A percentile compares a stretch with the other conserved stretches of the same genome.
Evolutionary conservation across 805 yeast genomes (phyloP).

Genomic region (Cyberlindnera bimundalis): DNA sequence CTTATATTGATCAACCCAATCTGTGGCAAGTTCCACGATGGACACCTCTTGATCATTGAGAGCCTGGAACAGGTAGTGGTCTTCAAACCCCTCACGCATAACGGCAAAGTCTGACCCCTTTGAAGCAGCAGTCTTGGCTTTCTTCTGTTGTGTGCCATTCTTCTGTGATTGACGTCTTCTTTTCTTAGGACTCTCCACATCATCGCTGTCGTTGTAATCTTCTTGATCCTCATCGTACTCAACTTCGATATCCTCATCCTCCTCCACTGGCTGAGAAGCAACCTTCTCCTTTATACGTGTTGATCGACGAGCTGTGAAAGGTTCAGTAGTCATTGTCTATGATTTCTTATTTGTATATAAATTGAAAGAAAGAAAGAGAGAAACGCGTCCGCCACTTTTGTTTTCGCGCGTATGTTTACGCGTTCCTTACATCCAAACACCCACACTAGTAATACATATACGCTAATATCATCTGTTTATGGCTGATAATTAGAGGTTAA

Average conservation of each 20-base stretch:
- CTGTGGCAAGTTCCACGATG: conserved; percentile 47
- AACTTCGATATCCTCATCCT: conserved; percentile 24
- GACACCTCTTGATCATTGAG: conserved; percentile 48
- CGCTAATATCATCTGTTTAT: too few species aligned
- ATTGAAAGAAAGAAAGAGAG: too few species aligned
- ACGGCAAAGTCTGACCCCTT: conserved; percentile 31
- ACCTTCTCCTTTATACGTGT: conserved; percentile 18
- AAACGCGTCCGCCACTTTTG: conserved; percentile 2
- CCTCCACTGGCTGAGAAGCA: conserved; percentile 20
- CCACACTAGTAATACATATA: too few species aligned
- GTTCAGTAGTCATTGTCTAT: conserved; percentile 13
- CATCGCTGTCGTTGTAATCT: conserved; percentile 15
- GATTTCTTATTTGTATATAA: too few species aligned
- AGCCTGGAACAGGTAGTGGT: conserved; percentile 48
- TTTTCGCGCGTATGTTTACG: neutral
- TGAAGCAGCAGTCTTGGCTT: conserved; percentile 8
- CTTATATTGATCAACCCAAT: conserved; percentile 54
- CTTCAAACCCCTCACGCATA: conserved; percentile 40
- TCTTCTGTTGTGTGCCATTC: conserved; percentile 1
- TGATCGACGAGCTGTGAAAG: conserved; percentile 22
- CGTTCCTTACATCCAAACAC: neutral
- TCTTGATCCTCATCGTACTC: conserved; percentile 18
- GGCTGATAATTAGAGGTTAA: too few species aligned
- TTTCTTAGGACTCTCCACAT: conserved; percentile 11
- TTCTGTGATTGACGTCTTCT: neutral